phyloP scores from a whole-genome alignment of 208 protist species.

The Trypanosoma theileri region DNA sequence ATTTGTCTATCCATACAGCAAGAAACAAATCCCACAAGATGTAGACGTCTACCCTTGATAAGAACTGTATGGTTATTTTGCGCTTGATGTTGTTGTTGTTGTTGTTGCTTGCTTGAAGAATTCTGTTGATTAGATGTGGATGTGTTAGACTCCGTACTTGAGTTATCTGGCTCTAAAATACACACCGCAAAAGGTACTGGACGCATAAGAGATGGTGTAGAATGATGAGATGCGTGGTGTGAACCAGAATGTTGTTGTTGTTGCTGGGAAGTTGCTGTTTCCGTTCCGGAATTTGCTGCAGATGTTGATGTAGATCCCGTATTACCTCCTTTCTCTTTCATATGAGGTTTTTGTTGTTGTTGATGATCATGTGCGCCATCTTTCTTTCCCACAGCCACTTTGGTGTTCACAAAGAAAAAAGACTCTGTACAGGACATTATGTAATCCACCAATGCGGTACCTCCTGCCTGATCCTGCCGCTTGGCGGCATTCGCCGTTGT shows the following conservation, averaged over 20 bases:
- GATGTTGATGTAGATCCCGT: background rate
- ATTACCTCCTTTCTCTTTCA: background rate
- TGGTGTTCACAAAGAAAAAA: constrained; percentile 27
- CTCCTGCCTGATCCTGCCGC: constrained; percentile 4
- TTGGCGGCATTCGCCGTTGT: background rate
- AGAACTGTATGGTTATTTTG: constrained; percentile 13
- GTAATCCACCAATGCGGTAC: constrained; percentile 20
- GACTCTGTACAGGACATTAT: constrained; percentile 26
- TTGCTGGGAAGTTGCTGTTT: constrained; percentile 1
- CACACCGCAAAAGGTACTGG: constrained; percentile 82
- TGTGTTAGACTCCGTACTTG: constrained; percentile 23
- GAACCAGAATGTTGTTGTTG: constrained; percentile 10
- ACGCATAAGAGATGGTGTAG: constrained; percentile 41
- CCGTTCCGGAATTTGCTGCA: background rate
- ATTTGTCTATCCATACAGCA: constrained; percentile 27
- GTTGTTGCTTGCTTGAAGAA: background rate
- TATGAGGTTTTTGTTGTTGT: background rate
- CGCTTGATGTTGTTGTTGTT: background rate
- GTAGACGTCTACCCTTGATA: constrained; percentile 25
- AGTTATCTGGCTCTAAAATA: constrained; percentile 64
- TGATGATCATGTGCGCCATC: background rate
- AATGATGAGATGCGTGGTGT: background rate
- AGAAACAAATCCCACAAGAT: constrained; percentile 30
- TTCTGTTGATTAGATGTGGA: background rate
- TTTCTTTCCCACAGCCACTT: constrained; percentile 16